Conservation (phyloP, 225 moss, liverwort and hornwort species). For the Polytrichum commune region DNA sequence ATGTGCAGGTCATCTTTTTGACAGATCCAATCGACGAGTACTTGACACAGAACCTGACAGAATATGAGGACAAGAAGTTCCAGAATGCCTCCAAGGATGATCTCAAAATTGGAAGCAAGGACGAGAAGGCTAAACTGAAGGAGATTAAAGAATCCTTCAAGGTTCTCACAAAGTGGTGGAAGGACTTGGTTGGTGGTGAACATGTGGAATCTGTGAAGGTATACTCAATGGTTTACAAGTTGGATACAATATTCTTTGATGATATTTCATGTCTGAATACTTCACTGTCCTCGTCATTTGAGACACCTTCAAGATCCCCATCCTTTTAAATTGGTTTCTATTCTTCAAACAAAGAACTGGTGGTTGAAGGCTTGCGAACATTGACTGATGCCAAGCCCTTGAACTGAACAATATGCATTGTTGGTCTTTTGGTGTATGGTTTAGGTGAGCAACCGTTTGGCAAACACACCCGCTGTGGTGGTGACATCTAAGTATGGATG, state of each 20-base stretch:
- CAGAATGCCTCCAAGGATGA: conserved; percentile 99
- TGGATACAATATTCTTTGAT: too few species aligned
- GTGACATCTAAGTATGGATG: conserved; percentile 97
- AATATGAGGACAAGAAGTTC: conserved; percentile 97
- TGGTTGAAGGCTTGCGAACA: too few species aligned
- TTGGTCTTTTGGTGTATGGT: background rate
- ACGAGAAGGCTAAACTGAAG: conserved; percentile 87
- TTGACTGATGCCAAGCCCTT: too few species aligned
- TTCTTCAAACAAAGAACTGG: too few species aligned
- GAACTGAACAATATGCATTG: too few species aligned
- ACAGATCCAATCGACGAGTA: conserved; percentile 97
- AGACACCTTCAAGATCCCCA: too few species aligned
- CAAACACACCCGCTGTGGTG: conserved; percentile 91
- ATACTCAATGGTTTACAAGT: background rate
- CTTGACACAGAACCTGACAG: conserved; percentile 90
- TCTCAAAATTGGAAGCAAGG: conserved; percentile 93
- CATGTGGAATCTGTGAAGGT: conserved; percentile 81
- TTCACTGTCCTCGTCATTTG: too few species aligned
- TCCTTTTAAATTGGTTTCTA: too few species aligned
- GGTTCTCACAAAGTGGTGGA: conserved; percentile 98
- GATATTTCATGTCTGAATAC: too few species aligned
- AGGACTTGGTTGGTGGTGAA: conserved; percentile 64
- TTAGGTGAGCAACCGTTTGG: conserved; percentile 86
- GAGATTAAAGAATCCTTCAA: conserved; percentile 78
- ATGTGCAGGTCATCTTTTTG: conserved; percentile 80